Conservation (phyloP, 108 stramenopile species). For the Mediolabrus comicus region DNA sequence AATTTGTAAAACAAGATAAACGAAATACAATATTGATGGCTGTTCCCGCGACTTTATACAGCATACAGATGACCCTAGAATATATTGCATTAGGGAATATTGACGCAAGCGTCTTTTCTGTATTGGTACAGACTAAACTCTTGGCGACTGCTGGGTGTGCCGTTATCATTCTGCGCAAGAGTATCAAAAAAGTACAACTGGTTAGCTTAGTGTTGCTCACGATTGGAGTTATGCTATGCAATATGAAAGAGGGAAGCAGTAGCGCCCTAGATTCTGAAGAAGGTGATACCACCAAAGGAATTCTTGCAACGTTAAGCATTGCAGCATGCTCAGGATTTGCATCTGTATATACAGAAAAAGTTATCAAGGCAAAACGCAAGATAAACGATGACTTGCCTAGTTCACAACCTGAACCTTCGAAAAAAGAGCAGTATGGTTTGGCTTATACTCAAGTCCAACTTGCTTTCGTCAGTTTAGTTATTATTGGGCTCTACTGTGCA, state of each 20-base stretch:
- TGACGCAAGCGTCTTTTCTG: constrained; percentile 91
- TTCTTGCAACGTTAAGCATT: constrained; percentile 78
- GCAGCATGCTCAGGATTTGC: constrained; percentile 89
- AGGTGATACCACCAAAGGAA: constrained; percentile 59
- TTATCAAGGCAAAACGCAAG: constrained; percentile 80
- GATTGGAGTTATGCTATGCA: constrained; percentile 89
- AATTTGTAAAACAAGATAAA: constrained; percentile 67
- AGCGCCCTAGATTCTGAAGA: background rate
- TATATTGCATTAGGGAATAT: constrained; percentile 93
- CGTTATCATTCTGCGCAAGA: constrained; percentile 78
- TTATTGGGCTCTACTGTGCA: constrained; percentile 54
- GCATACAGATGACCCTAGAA: constrained; percentile 93
- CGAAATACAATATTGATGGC: constrained; percentile 74
- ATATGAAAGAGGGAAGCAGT: constrained; percentile 46
- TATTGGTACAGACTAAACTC: constrained; percentile 92
- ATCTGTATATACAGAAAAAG: constrained; percentile 95
- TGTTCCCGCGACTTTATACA: constrained; percentile 94
- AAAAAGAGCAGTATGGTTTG: constrained; percentile 34
- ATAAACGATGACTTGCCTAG: constrained; percentile 2
- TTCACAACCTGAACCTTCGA: constrained; percentile 1
- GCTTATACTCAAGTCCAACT: constrained; percentile 65
- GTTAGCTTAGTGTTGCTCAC: constrained; percentile 85
- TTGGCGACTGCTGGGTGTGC: constrained; percentile 92
- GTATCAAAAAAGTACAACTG: constrained; percentile 70
- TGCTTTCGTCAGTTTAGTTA: constrained; percentile 70